Base-by-base conservation (phyloP, 768 basidiomycete species). In the Rhizopogon sp. region DNA sequence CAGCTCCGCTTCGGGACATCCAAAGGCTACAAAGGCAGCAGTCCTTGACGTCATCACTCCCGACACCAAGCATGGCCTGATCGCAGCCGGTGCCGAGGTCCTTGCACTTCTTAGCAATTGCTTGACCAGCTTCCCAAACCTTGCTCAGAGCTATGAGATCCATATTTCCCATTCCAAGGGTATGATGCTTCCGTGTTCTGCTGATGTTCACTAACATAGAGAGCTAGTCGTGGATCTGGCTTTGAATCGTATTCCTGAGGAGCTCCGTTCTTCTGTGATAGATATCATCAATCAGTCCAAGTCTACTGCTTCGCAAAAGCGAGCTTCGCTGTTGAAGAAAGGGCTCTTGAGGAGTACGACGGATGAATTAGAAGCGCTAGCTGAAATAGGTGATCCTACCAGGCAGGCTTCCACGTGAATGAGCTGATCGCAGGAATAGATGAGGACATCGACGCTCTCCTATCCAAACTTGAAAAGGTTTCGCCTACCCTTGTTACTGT, bases 31-130 rank as follows among this genome's bases (percentile, higher is more conserved):
- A 52, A 90, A 90, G 62, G 88, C 85, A 0, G 90, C 90, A 0
- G 78, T 88, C 20, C 85, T 92, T 58, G 91, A 94, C 66, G 90
- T 94, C 51, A 87, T 94, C 57, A 87, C 87, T 10, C 83, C 83
- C 0, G 90, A 93, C 62, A 63, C 87, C 35, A 74, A 72, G 41
- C 76, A 70, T 20, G 87, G 89, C 2, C 80, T 84, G 8, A 69
- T 80, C 25, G 88, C 87, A 9, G 84, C 90, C 14, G 82, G 80
- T 7, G 89, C 87, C 9, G 92, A 94, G 66, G 72, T 86, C 2
- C 80, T 94, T 46, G 75, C 85, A 3, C 74, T 93, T 14, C 79
- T 83, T 14, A 82, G 81, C 56, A 79, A 85, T 54, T 82, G 82
- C 55, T 72, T 93, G 33, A 79, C 84, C 43, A 80, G 77, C 53